Evolutionary conservation across 176 grass and related monocot genomes (phyloP).

Genomic region (Triticum turgidum): DNA sequence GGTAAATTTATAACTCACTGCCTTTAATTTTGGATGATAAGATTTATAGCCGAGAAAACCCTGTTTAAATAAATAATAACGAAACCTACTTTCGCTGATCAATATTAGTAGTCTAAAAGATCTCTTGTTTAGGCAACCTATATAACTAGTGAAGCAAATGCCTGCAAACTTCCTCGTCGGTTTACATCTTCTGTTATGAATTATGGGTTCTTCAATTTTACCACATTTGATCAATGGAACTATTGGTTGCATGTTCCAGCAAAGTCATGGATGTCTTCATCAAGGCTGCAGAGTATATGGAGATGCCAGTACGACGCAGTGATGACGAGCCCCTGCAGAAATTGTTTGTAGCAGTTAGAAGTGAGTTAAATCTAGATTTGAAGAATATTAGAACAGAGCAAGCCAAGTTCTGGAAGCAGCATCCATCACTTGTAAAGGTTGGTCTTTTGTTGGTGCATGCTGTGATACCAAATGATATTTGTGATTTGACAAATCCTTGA

Average conservation of each 20-base stretch:
- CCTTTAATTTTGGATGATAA: not conserved
- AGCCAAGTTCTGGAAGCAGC: constrained; percentile 99
- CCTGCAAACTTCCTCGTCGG: not conserved
- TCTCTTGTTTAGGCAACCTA: not conserved
- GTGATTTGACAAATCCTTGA: not conserved
- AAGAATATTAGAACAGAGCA: constrained; percentile 97
- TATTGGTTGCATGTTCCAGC: constrained; percentile 48
- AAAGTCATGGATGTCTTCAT: constrained; percentile 99
- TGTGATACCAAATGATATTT: not conserved
- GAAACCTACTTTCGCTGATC: not conserved
- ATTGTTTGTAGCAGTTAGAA: constrained; percentile 91
- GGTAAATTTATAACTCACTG: not conserved
- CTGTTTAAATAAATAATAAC: not conserved
- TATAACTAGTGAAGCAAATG: constrained; percentile 13
- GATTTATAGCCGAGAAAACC: not conserved
- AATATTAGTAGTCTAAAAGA: not conserved
- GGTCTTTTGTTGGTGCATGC: constrained; percentile 18
- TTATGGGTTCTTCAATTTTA: not conserved
- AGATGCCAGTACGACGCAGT: constrained; percentile 94
- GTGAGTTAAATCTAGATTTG: constrained; percentile 96
- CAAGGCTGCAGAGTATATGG: constrained; percentile 97
- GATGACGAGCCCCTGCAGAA: constrained; percentile 98
- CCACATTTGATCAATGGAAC: constrained; percentile 26
- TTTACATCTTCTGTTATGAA: not conserved
- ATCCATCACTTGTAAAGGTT: constrained; percentile 97